Percentiles rank a stretch among this genome's conserved stretches.
phyloP scores from a whole-genome alignment of 2,329 filamentous ascomycete species.

The Trichoderma semiorbis region DNA sequence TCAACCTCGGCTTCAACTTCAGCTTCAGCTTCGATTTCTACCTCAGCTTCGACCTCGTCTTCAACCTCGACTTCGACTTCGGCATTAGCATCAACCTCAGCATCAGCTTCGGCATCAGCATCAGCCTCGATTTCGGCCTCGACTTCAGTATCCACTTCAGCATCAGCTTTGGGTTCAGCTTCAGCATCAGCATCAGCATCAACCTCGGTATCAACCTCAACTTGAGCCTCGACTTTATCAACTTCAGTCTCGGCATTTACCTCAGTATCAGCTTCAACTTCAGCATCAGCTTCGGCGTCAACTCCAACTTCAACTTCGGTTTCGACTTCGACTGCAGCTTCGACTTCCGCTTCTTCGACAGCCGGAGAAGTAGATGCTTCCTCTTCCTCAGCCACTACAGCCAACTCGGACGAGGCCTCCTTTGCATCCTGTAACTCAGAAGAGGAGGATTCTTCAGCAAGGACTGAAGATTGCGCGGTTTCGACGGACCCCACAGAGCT shows the following conservation, averaged over 20 bases:
- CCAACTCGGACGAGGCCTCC: not conserved
- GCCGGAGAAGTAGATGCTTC: not conserved
- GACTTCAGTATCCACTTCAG: not conserved
- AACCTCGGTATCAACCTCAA: not conserved
- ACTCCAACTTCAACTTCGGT: not conserved
- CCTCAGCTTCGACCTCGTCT: too few relatives aligned
- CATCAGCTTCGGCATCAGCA: not conserved
- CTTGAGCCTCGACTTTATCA: not conserved
- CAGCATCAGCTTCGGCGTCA: not conserved
- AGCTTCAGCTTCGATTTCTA: too few relatives aligned
- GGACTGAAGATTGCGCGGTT: slow-evolving; percentile 6
- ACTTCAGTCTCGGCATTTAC: not conserved
- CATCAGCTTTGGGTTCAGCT: not conserved
- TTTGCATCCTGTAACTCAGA: not conserved
- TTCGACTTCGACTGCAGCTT: too few relatives aligned
- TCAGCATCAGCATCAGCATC: too few relatives aligned
- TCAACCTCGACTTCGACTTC: too few relatives aligned
- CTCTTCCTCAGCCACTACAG: not conserved
- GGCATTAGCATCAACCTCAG: too few relatives aligned
- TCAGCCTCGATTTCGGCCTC: not conserved
- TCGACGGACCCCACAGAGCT: slow-evolving; percentile 9
- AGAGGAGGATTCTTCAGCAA: not conserved
- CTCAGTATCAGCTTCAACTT: not conserved
- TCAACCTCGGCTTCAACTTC: too few relatives aligned
- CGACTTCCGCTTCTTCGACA: not conserved